Percentiles rank a stretch among this genome's conserved stretches.
phyloP scores from a whole-genome alignment of 371 early-diverging fungal genomes.

The Thermomucor indicae-seudaticae region DNA sequence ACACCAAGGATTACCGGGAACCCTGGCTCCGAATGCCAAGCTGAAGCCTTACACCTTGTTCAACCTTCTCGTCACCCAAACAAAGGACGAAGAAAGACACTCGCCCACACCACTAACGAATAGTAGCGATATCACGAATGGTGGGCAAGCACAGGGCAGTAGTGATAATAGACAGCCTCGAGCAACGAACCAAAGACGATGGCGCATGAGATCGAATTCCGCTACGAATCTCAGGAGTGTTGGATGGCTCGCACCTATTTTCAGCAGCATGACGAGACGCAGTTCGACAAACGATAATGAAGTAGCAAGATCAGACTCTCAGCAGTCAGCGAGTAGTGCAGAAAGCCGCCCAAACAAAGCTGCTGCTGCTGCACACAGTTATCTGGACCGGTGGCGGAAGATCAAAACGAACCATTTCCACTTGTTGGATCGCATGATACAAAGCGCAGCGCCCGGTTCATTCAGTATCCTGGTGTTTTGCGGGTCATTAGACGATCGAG shows the following conservation, averaged over 20 bases:
- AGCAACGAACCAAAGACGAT: not conserved
- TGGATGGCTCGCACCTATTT: not conserved
- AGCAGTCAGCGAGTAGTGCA: not conserved
- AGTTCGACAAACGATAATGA: too few relatives aligned
- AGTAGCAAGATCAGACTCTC: not conserved
- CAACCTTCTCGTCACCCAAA: slow-evolving; percentile 1
- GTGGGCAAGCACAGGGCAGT: not conserved
- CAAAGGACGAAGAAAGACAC: not conserved
- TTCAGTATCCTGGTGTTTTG: slow-evolving; percentile 35
- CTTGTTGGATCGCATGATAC: slow-evolving; percentile 21
- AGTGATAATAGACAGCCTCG: not conserved
- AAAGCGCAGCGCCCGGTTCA: slow-evolving; percentile 3
- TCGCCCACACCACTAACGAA: slow-evolving; percentile 1
- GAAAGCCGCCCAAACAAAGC: not conserved
- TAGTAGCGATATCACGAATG: not conserved
- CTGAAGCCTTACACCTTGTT: slow-evolving; percentile 32
- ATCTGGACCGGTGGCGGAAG: slow-evolving; percentile 27
- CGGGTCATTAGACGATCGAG: slow-evolving; percentile 16
- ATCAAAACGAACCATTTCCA: slow-evolving; percentile 27
- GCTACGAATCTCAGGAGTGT: too few relatives aligned
- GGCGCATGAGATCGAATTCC: not conserved
- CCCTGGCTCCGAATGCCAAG: slow-evolving; percentile 27
- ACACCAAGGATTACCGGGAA: slow-evolving; percentile 3
- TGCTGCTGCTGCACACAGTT: not conserved
- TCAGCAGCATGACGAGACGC: not conserved